These are phyloP conservation scores for Candida glucosophila DNA, from an alignment of 1,139 yeast genomes.

Conservation along the genomic window DNA sequence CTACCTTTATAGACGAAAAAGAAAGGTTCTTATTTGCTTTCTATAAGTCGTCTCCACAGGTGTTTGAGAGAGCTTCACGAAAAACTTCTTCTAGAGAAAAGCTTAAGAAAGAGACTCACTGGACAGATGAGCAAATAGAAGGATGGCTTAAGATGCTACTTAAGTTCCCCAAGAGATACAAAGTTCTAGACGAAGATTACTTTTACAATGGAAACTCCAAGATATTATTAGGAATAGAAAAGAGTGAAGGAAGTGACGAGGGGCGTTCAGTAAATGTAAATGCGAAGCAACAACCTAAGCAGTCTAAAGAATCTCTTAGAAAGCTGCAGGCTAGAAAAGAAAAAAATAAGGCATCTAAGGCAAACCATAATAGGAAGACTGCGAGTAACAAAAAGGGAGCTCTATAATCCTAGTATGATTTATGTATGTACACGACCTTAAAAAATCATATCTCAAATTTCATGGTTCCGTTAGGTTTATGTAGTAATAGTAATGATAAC, in stretches of 20 bases:
- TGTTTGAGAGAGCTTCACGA: constrained; percentile 43
- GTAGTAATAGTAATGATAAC: no score
- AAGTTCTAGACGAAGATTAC: constrained; percentile 54
- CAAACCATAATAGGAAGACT: constrained; percentile 59
- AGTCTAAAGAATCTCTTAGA: constrained; percentile 16
- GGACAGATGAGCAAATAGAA: constrained; percentile 89
- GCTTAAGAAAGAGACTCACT: constrained; percentile 43
- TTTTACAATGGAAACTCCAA: constrained; percentile 30
- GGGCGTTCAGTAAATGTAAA: neutral
- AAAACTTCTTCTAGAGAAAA: constrained; percentile 43
- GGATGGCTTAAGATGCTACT: constrained; percentile 83
- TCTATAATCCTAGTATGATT: no score
- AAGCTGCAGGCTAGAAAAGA: constrained; percentile 35
- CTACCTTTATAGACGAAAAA: constrained; percentile 7
- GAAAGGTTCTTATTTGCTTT: constrained; percentile 53
- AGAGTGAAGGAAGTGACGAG: constrained; percentile 8
- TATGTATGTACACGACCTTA: no score
- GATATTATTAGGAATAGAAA: constrained; percentile 1
- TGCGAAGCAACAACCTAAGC: neutral
- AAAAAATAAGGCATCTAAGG: constrained; percentile 46
- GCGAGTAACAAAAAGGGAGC: no score
- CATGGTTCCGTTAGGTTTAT: no score
- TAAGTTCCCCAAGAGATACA: constrained; percentile 53
- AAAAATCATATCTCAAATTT: no score
- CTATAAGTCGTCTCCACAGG: constrained; percentile 23